Evolutionary conservation across 202 grass and related monocot genomes (phyloP).

Genomic region (Brachypodium distachyon): DNA sequence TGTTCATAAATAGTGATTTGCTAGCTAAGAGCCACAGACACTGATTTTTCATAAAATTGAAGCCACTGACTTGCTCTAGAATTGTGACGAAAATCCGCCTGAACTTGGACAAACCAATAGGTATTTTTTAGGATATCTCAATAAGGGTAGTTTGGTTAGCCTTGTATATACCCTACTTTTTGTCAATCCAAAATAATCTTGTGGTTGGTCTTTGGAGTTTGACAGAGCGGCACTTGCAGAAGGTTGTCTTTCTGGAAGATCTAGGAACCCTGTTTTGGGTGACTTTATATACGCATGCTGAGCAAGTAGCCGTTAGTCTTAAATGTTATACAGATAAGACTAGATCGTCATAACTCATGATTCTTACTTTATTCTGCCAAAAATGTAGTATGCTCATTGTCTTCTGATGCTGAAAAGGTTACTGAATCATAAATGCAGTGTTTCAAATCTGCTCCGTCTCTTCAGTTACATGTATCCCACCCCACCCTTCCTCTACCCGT

Average conservation of each 20-base stretch:
- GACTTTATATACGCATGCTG: background rate
- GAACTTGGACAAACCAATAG: background rate
- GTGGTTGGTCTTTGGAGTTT: background rate
- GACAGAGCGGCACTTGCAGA: background rate
- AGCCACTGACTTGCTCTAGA: background rate
- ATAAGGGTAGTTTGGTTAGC: background rate
- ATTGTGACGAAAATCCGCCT: background rate
- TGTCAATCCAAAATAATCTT: background rate
- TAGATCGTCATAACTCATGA: background rate
- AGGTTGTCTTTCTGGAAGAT: background rate
- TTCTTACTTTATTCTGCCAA: background rate
- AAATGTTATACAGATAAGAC: background rate
- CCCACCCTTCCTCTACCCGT: background rate
- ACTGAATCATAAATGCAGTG: background rate
- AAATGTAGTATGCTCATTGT: background rate
- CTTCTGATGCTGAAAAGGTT: background rate
- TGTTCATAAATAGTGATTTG: background rate
- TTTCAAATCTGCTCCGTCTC: background rate
- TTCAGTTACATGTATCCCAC: background rate
- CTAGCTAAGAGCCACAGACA: background rate
- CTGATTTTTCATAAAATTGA: background rate
- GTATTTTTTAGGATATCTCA: background rate
- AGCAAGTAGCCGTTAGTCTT: background rate
- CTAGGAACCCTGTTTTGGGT: background rate
- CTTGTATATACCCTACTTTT: background rate